These are phyloP conservation scores for Epichloe glyceriae DNA, from an alignment of 2,329 filamentous ascomycete species.

Conservation along the genomic window DNA sequence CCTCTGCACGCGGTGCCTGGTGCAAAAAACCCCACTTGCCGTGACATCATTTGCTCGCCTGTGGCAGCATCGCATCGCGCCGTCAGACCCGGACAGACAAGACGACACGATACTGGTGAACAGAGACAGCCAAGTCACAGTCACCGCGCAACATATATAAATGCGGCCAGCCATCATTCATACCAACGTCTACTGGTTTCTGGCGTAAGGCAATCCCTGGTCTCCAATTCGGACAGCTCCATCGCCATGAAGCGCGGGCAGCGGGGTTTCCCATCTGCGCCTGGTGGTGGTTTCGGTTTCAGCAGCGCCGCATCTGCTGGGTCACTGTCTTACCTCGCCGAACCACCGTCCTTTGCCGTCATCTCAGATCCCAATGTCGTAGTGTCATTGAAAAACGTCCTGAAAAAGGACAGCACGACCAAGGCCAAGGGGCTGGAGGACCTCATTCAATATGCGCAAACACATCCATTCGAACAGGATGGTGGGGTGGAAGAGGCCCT, in stretches of 20 bases:
- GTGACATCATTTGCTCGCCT: slow-evolving; percentile 4
- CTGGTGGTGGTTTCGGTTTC: slow-evolving; percentile 16
- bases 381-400: slow-evolving; percentile 83
- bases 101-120: background rate
- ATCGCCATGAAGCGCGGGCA: slow-evolving; percentile 6
- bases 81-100: background rate
- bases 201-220: background rate
- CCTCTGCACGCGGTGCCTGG: background rate
- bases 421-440: slow-evolving; percentile 87
- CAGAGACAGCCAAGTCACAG: background rate
- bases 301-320: slow-evolving; percentile 27
- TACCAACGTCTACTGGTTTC: background rate
- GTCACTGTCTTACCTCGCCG: slow-evolving; percentile 71
- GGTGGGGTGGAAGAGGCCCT: slow-evolving; percentile 65
- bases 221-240: background rate
- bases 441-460: slow-evolving; percentile 50
- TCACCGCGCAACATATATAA: background rate
- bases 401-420: slow-evolving; percentile 87
- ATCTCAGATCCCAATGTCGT: slow-evolving; percentile 72
- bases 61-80: background rate
- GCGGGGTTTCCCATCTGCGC: slow-evolving; percentile 4
- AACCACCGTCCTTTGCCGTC: slow-evolving; percentile 65
- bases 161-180: background rate
- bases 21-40: background rate
- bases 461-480: slow-evolving; percentile 37